Percentiles rank a stretch among this genome's conserved stretches.
These are phyloP conservation scores for Incumbomyces lentus DNA, from an alignment of 2,329 filamentous ascomycete genomes.

Conservation along the genomic window DNA sequence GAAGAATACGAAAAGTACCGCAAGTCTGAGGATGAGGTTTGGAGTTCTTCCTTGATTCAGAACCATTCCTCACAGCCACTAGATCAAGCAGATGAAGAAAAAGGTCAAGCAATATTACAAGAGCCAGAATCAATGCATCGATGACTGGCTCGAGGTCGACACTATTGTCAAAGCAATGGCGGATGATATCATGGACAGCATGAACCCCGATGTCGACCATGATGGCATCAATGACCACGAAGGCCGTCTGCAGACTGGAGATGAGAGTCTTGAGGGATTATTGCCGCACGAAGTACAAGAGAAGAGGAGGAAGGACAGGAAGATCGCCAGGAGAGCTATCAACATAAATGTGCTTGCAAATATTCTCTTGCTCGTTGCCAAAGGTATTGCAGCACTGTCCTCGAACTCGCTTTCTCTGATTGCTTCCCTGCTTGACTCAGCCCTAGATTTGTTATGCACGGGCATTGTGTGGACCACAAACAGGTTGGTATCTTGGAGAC, in stretches of 20 bases:
- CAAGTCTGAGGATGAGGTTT: conserved; percentile 42
- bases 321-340: conserved; percentile 46
- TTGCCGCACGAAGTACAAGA: conserved; percentile 46
- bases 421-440: conserved; percentile 52
- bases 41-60: background rate
- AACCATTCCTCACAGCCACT: background rate
- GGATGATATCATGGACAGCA: conserved; percentile 50
- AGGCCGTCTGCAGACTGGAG: conserved; percentile 39
- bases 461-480: conserved; percentile 53
- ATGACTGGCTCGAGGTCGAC: conserved; percentile 51
- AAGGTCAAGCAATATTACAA: conserved; percentile 46
- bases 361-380: conserved; percentile 45
- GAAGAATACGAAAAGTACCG: conserved; percentile 40
- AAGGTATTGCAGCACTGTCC: conserved; percentile 44
- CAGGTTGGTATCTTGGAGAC: conserved; percentile 47
- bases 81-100: conserved; percentile 39
- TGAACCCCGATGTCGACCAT: conserved; percentile 48
- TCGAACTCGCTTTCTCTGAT: conserved; percentile 52
- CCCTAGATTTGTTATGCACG: conserved; percentile 50
- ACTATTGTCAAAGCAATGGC: conserved; percentile 46
- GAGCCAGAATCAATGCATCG: conserved; percentile 43
- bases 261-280: conserved; percentile 44
- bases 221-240: conserved; percentile 46
- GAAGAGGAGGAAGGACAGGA: conserved; percentile 36
- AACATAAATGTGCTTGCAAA: conserved; percentile 54